Evolutionary conservation across 306 rosid species (phyloP).

Genomic region (Astragalus membranaceus): DNA sequence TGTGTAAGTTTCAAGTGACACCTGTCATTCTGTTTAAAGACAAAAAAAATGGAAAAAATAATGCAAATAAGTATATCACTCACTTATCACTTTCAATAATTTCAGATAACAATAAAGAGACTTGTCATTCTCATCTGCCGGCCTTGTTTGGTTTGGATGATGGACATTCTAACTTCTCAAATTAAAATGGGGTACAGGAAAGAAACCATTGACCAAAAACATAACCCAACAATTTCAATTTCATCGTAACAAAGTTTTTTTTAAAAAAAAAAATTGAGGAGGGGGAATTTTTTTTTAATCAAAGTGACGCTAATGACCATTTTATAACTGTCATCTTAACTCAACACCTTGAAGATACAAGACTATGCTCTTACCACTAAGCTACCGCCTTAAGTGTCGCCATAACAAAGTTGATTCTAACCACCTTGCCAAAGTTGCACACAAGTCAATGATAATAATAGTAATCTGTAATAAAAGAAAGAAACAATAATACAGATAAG

Average conservation of each 20-base stretch:
- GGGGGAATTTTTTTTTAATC: no score
- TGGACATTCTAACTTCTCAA: not conserved
- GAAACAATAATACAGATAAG: not conserved
- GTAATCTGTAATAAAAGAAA: not conserved
- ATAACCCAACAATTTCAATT: not conserved
- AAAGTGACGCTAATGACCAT: no score
- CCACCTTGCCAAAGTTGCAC: constrained; percentile 4
- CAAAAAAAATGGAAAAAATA: no score
- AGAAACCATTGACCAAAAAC: not conserved
- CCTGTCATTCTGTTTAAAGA: no score
- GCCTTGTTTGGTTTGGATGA: not conserved
- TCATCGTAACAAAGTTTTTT: no score
- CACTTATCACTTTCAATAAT: not conserved
- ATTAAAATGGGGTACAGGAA: not conserved
- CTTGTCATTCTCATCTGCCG: not conserved
- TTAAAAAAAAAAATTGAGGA: no score
- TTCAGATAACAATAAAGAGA: not conserved
- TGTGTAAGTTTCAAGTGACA: no score
- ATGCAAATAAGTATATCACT: not conserved
- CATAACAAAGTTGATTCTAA: not conserved
- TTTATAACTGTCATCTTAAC: no score
- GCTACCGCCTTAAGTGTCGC: no score
- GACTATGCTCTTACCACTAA: no score
- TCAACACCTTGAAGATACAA: no score
- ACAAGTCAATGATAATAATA: not conserved